Evolutionary conservation across 306 rosid genomes (phyloP).

Genomic region (Cucurbita argyrosperma): DNA sequence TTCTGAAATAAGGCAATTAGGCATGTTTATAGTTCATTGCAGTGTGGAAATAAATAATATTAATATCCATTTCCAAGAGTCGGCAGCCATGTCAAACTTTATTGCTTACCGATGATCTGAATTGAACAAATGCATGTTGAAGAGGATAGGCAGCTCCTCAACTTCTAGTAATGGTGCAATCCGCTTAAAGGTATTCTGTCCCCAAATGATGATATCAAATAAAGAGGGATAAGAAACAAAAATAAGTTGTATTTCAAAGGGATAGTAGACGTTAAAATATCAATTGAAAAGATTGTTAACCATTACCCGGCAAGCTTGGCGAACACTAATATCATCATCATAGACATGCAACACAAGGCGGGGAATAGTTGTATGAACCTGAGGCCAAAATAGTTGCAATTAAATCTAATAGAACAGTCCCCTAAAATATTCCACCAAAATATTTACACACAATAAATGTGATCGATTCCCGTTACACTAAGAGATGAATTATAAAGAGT

Average conservation of each 20-base stretch:
- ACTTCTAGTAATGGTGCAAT: slow-evolving; percentile 59
- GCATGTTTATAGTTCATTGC: neutral
- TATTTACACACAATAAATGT: neutral
- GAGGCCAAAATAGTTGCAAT: slow-evolving; percentile 1
- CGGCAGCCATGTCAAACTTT: neutral
- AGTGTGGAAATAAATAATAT: neutral
- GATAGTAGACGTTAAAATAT: slow-evolving; percentile 4
- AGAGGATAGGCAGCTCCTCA: slow-evolving; percentile 34
- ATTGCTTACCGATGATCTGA: slow-evolving; percentile 69
- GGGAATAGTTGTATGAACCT: slow-evolving; percentile 82
- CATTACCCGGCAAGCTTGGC: slow-evolving; percentile 93
- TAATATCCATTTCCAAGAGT: neutral
- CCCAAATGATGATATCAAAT: neutral
- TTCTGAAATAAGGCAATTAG: slow-evolving; percentile 28
- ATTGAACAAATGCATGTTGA: slow-evolving; percentile 53
- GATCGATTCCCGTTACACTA: neutral
- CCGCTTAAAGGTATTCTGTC: slow-evolving; percentile 55
- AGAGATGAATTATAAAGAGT: neutral
- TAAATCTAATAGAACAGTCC: neutral
- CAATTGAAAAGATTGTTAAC: slow-evolving; percentile 7
- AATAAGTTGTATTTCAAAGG: slow-evolving; percentile 6
- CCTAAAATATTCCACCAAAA: neutral
- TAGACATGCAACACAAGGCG: slow-evolving; percentile 79
- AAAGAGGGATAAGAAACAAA: neutral
- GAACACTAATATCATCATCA: slow-evolving; percentile 60